phyloP scores from a whole-genome alignment of 2,329 filamentous ascomycete species.

The Lachnellula hyalina region DNA sequence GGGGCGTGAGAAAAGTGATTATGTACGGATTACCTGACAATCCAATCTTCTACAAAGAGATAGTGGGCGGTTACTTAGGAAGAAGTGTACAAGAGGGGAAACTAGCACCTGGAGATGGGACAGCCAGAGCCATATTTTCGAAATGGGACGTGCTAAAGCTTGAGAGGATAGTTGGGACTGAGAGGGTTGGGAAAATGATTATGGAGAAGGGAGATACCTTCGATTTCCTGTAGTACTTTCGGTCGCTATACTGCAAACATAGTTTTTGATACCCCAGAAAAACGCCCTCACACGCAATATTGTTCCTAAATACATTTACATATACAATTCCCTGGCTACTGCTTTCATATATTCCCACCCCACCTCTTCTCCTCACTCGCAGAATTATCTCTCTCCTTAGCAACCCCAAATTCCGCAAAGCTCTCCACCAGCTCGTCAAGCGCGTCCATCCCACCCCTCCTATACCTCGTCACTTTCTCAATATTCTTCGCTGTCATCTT shows the following conservation, averaged over 20 bases:
- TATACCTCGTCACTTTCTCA: constrained; percentile 74
- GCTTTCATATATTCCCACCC: constrained; percentile 25
- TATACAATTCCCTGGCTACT: constrained; percentile 1
- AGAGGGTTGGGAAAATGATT: constrained; percentile 78
- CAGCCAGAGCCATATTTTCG: constrained; percentile 65
- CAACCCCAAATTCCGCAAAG: constrained; percentile 34
- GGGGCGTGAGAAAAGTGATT: constrained; percentile 76
- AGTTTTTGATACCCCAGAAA: neutral
- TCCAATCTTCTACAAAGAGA: constrained; percentile 71
- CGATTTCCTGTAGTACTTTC: constrained; percentile 70
- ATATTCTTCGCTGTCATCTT: constrained; percentile 74
- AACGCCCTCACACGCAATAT: constrained; percentile 16
- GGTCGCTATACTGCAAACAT: constrained; percentile 3
- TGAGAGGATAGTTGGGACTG: constrained; percentile 79
- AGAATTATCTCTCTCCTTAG: constrained; percentile 25
- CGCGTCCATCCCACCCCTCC: constrained; percentile 58
- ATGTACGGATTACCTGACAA: constrained; percentile 92
- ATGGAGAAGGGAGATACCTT: constrained; percentile 83
- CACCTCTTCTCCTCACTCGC: constrained; percentile 26
- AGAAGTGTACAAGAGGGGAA: constrained; percentile 52
- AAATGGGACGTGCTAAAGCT: constrained; percentile 86
- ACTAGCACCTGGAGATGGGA: constrained; percentile 54
- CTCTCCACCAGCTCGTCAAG: constrained; percentile 60
- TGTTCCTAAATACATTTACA: constrained; percentile 3
- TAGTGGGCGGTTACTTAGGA: constrained; percentile 62